Conservation (phyloP, 257 asterid genomes). For the Petunia axillaris region DNA sequence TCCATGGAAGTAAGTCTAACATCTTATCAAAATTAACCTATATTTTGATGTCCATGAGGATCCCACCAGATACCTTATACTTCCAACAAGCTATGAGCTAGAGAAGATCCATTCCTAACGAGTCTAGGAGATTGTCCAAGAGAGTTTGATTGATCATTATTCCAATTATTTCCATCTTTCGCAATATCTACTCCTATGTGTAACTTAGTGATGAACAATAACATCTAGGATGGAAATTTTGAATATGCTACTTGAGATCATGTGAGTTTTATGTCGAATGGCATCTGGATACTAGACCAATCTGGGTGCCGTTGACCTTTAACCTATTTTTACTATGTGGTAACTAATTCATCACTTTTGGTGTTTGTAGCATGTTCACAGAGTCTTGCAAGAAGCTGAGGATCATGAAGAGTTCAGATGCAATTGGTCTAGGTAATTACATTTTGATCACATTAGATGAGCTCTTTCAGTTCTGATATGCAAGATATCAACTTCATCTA, state of each 20-base stretch:
- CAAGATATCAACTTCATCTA: background rate
- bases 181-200: background rate
- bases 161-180: background rate
- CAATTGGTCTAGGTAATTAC: constrained; percentile 44
- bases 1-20: constrained; percentile 78
- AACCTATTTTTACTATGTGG: background rate
- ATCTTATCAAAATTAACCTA: background rate
- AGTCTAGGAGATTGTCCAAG: background rate
- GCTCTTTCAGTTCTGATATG: background rate
- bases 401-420: constrained; percentile 53
- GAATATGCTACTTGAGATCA: background rate
- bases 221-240: background rate
- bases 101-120: background rate
- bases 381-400: constrained; percentile 50
- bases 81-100: background rate
- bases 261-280: background rate
- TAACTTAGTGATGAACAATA: background rate
- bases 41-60: background rate
- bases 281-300: background rate
- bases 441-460: background rate
- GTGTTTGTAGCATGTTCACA: constrained; percentile 45
- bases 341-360: background rate
- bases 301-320: background rate
- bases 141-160: background rate
- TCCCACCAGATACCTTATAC: background rate